Evolutionary conservation across 2,329 filamentous ascomycete genomes (phyloP), one percentile per base, ranked within the genome.

Genomic region (Colletotrichum sp.): DNA sequence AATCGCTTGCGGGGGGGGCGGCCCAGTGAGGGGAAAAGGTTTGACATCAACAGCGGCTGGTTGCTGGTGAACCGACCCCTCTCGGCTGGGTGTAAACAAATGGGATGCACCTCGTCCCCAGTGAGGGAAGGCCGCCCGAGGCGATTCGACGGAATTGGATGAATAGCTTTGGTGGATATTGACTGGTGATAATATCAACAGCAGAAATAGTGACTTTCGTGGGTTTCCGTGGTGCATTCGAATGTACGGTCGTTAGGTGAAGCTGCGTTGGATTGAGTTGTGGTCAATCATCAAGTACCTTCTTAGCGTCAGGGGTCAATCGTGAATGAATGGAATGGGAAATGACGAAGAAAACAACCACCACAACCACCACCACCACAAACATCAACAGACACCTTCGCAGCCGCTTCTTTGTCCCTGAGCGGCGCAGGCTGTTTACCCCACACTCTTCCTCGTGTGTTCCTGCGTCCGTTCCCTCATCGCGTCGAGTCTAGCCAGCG

Each of bases 1-100:
- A 22, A 28, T 24, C 30, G 22, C 57, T 30, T 16, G 59, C 28
- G 39, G 72, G 32, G 44, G 30, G 8, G 24, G 30, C 24, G 28
- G n/a, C 48, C 60, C 28, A 30, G 30, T 66, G 73, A 48, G 73
- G 69, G 62, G 57, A 34, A 65, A 32, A 64, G 48, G 44, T 12
- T 71, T 48, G 28, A 67, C 69, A 73, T 73, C 64, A 73, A 73
- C 64, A 68, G 65, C 44, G 44, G 22, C 22, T 60, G 74, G 74
- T 76, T 76, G 74, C 74, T 74, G 71, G 74, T 76, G 74, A 76
- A 74, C 70, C 70, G 24, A 60, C 65, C 59, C 64, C 74, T 73
- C 74, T 73, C 70, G 62, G 36, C 62, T 67, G 52, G 26, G 63
- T 55, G 44, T 75, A 69, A 75, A 73, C 74, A 75, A 52, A 26